These are phyloP conservation scores for Scutellaria barbata DNA, from an alignment of 257 asterid genomes.

Conservation along the genomic window DNA sequence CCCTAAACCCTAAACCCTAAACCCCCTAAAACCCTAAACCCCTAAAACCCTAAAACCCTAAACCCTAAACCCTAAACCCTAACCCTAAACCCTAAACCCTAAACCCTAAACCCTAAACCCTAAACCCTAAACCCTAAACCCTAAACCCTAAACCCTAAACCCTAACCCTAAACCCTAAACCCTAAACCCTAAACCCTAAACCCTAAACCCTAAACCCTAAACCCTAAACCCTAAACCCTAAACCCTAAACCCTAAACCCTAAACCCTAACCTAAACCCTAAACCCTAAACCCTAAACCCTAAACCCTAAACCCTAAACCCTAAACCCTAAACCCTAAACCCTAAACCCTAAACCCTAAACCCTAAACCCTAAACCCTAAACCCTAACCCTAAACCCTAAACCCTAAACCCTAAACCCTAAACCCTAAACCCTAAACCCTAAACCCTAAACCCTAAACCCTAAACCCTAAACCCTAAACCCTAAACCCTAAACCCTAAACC, in stretches of 20 bases:
- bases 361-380: conserved; percentile 23
- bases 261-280: conserved; percentile 32
- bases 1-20: conserved; percentile 32
- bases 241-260: conserved; percentile 38
- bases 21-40: conserved; percentile 27
- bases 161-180: conserved; percentile 30
- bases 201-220: conserved; percentile 18
- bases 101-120: conserved; percentile 12
- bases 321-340: conserved; percentile 34
- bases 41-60: conserved; percentile 27
- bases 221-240: conserved; percentile 37
- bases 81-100: not conserved
- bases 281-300: conserved; percentile 31
- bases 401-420: conserved; percentile 22
- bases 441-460: conserved; percentile 28
- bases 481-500: conserved; percentile 26
- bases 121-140: conserved; percentile 27
- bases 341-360: conserved; percentile 3
- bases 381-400: conserved; percentile 30
- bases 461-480: conserved; percentile 31
- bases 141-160: conserved; percentile 33
- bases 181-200: conserved; percentile 29
- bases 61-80: conserved; percentile 4
- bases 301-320: conserved; percentile 27
- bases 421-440: conserved; percentile 22